Evolutionary conservation across 257 asterid species (phyloP).

Genomic region (Phtheirospermum japonicum): DNA sequence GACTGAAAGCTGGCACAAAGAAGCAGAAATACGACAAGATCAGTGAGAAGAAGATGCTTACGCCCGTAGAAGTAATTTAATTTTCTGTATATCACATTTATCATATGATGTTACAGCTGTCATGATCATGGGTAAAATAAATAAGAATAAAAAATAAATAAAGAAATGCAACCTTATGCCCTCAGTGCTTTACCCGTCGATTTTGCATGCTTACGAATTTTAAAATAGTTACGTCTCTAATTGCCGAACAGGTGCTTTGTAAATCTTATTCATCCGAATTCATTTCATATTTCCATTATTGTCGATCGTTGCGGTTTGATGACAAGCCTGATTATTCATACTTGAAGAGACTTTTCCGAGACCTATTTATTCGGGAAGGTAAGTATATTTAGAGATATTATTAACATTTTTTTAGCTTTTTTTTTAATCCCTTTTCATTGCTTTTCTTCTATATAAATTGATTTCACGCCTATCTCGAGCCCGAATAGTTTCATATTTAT

Average conservation of each 20-base stretch:
- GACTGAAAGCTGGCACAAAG: constrained; percentile 92
- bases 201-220: neutral
- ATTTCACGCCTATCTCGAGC: neutral
- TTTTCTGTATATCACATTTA: constrained; percentile 18
- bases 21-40: constrained; percentile 96
- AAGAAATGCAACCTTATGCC: neutral
- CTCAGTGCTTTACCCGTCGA: neutral
- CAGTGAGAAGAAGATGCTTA: constrained; percentile 97
- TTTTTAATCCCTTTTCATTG: neutral
- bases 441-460: constrained; percentile 1
- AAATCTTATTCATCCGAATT: constrained; percentile 86
- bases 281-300: constrained; percentile 83
- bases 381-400: neutral
- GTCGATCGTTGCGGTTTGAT: constrained; percentile 87
- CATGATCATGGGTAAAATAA: constrained; percentile 18
- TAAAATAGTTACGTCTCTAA: constrained; percentile 2
- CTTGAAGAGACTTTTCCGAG: constrained; percentile 93
- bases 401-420: neutral
- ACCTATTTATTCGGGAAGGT: constrained; percentile 94
- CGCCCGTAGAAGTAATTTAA: constrained; percentile 75
- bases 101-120: constrained; percentile 5
- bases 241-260: constrained; percentile 69
- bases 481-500: neutral
- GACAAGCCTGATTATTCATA: constrained; percentile 97
- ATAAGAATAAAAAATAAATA: neutral